Evolutionary conservation across 2,329 filamentous ascomycete species (phyloP).

Genomic region (Verticillium zaregamsianum): DNA sequence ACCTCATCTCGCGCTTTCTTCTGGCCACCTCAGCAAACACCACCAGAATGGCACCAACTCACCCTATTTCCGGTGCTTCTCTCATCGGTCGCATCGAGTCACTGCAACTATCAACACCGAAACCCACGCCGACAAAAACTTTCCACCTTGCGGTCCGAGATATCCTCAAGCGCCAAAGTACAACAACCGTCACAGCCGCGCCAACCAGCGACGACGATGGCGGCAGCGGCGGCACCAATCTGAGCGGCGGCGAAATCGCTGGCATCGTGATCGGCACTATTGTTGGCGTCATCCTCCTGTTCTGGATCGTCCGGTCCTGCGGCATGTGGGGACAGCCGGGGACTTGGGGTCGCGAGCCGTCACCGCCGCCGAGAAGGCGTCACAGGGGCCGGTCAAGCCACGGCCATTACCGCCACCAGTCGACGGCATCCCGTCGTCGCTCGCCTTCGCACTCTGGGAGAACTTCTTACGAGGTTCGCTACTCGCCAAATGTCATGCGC

Average conservation of each 20-base stretch:
- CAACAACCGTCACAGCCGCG: conserved; percentile 24
- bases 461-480: conserved; percentile 7
- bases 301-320: conserved; percentile 44
- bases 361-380: conserved; percentile 5
- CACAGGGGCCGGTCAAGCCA: conserved; percentile 7
- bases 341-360: conserved; percentile 5
- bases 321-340: conserved; percentile 6
- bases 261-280: conserved; percentile 48
- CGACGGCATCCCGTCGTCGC: conserved; percentile 4
- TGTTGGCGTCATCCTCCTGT: conserved; percentile 37
- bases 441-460: conserved; percentile 6
- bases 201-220: conserved; percentile 13
- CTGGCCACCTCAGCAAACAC: neutral
- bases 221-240: conserved; percentile 15
- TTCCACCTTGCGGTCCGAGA: conserved; percentile 1
- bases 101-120: neutral
- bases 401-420: conserved; percentile 9
- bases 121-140: conserved; percentile 4
- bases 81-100: neutral
- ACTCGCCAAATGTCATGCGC: conserved; percentile 8
- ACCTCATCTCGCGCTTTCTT: neutral
- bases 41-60: neutral
- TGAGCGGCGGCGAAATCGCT: conserved; percentile 45
- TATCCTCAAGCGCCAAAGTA: conserved; percentile 12
- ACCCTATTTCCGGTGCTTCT: neutral